Base-by-base conservation (phyloP, 2,329 filamentous ascomycete genomes). In the Talaromyces sp. region DNA sequence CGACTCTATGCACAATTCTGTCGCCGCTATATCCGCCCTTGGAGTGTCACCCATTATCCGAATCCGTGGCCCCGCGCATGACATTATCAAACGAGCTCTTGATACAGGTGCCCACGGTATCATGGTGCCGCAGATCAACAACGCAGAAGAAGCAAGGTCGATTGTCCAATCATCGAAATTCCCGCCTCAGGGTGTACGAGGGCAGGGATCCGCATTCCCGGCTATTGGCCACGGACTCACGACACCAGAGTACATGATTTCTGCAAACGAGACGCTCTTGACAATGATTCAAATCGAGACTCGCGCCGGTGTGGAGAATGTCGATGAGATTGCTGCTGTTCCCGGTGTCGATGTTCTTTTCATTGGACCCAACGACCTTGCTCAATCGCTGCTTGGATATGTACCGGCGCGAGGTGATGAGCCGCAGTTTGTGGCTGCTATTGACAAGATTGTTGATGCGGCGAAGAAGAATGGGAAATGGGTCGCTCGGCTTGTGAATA, bases 391-490 rank as follows among this genome's bases (percentile, higher is more conserved):
- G 0, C 85, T 91, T 45, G 80, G 88, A 24, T 79, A 88, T 67
- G 84, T 84, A 1, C 83, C 83, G 57, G 84, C 90, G 70, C 75
- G 74, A 27, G 80, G 81, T 0, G 78, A 83, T 59, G 82, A 85
- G 67, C 82, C 83, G 0, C 83, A 87, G 66, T 81, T 91, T 66
- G 78, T 85, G 37, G 79, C 79, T 39, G 88, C 88, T 19, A 85
- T 91, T 63, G 80, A 81, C 54, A 85, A 81, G 66, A 81, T 88
- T 56, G 78, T 87, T 10, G 78, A 78, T 13, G 87, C 88, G 2
- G 83, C 86, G 3, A 80, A 82, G 60, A 83, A 81, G 67, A 83
- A 88, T 11, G 88, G 87, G 22, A 91, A 90, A 77, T 89, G 88
- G 78, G 83, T 83, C 6, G 89, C 85, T 0, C 77, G 81, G 1